Conservation (phyloP, 306 rosid species). For the Acacia melanoxylon region DNA sequence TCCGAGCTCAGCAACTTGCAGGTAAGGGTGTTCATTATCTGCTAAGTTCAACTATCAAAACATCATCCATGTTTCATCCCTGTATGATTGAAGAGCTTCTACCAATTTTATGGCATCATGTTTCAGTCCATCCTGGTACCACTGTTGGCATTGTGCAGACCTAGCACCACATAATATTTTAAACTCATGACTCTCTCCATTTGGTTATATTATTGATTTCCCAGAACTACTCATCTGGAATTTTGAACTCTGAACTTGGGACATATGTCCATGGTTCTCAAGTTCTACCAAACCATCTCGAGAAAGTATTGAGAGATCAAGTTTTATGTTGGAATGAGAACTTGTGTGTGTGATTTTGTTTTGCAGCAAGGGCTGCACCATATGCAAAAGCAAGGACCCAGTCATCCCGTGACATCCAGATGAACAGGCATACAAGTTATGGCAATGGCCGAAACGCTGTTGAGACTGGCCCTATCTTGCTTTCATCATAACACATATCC, state of each 20-base stretch:
- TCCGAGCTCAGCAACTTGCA: constrained; percentile 75
- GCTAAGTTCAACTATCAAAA: neutral
- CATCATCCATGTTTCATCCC: neutral
- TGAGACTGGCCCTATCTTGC: constrained; percentile 86
- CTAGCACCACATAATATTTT: neutral
- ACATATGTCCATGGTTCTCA: neutral
- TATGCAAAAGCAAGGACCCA: constrained; percentile 88
- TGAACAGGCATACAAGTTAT: constrained; percentile 70
- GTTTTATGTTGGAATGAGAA: constrained; percentile 1
- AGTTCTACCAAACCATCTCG: neutral
- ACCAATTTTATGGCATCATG: neutral
- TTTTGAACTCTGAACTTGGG: constrained; percentile 1
- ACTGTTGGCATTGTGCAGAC: neutral
- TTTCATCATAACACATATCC: constrained; percentile 41
- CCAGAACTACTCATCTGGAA: neutral
- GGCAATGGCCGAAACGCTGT: constrained; percentile 70
- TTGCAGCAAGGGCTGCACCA: constrained; percentile 93
- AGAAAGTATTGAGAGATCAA: constrained; percentile 6
- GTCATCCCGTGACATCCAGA: constrained; percentile 84
- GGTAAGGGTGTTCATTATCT: constrained; percentile 47
- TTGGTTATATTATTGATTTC: neutral
- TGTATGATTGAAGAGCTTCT: neutral
- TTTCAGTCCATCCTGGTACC: neutral
- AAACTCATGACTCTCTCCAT: neutral
- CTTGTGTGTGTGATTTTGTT: constrained; percentile 17